Evolutionary conservation across 1,284 basidiomycete species (phyloP), one percentile per base, ranked within the genome.

Genomic region (Cryptococcus sp.): DNA sequence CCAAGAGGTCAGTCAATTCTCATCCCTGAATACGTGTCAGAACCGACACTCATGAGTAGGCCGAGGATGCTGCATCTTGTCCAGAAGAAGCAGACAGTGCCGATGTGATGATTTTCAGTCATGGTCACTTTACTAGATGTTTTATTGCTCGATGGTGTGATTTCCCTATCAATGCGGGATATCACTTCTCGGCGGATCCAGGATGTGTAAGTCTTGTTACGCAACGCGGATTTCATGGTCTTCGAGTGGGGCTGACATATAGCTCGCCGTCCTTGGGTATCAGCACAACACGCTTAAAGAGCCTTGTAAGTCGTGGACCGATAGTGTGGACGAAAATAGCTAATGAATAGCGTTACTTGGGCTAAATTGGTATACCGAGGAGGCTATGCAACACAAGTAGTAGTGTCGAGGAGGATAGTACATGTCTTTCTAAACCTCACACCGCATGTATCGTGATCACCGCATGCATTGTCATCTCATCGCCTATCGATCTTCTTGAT

Each of bases 91-190:
- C 59, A 9, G 67, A 73, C 44, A 55, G 68, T 36, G 52, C 67
- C 9, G 74, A 76, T 54, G 70, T 77, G 14, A 70, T 75, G 53
- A 67, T 77, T 56, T 85, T 91, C 40, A 89, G 69, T 5, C 72
- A 76, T 50, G 74, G 70, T 23, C 90, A 93, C 72, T 91, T 93
- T 73, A 88, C 83, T 52, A 83, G 91, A 51, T 83, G 85, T 52
- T 80, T 94, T 59, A 86, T 94, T 45, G 71, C 73, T 19, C 63
- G 75, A 48, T 77, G 75, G 75, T 76, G 74, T 49, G 65, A 64
- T 43, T 59, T 75, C 39, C 74, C 75, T n/a, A 53, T 77, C 23
- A 46, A 57, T 23, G 69, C 72, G 10, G 75, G 75, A 9, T 76
- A 75, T 53, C 69, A 77, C 57, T 74, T 77, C 49, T 60, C 68